A percentile compares a stretch with the other conserved stretches of the same genome.
phyloP scores from a whole-genome alignment of 1,284 basidiomycete genomes.

The Schizophyllum commune region DNA sequence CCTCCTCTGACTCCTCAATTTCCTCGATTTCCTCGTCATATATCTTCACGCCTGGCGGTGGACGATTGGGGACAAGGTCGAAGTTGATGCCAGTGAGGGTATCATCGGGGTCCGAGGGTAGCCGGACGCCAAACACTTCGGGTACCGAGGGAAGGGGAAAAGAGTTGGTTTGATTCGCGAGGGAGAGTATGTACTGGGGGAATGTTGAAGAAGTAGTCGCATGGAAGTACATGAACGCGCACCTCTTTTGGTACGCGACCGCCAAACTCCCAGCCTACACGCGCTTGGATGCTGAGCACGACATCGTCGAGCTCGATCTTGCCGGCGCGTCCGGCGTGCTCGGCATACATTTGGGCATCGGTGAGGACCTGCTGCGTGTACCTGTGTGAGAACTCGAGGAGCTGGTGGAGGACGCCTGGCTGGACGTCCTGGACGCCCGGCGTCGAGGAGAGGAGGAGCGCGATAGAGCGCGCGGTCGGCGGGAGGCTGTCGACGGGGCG shows the following conservation, averaged over 20 bases:
- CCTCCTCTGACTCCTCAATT: conserved; percentile 62
- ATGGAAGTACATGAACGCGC: conserved; percentile 18
- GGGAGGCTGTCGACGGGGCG: conserved; percentile 68
- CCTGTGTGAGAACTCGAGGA: conserved; percentile 93
- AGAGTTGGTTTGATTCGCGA: conserved; percentile 89
- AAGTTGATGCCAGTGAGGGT: conserved; percentile 91
- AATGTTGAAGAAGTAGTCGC: conserved; percentile 1
- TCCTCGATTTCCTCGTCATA: conserved; percentile 78
- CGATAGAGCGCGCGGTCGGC: conserved; percentile 86
- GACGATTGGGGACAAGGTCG: conserved; percentile 83
- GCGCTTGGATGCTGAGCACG: conserved; percentile 84
- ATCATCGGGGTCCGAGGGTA: conserved; percentile 70
- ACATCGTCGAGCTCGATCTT: conserved; percentile 90
- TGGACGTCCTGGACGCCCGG: conserved; percentile 90
- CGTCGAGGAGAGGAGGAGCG: conserved; percentile 89
- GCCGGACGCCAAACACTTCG: conserved; percentile 91
- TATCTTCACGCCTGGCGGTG: conserved; percentile 63
- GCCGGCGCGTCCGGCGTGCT: conserved; percentile 78
- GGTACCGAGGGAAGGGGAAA: conserved; percentile 85
- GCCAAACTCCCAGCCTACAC: conserved; percentile 92
- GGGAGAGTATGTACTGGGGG: conserved; percentile 74
- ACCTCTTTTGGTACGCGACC: conserved; percentile 95
- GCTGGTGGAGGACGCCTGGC: conserved; percentile 88
- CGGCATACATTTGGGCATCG: conserved; percentile 88
- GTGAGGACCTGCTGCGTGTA: conserved; percentile 90